A percentile compares a stretch with the other conserved stretches of the same genome.
These are phyloP conservation scores for Botryotinia convoluta DNA, from an alignment of 2,329 filamentous ascomycete species.

Conservation along the genomic window DNA sequence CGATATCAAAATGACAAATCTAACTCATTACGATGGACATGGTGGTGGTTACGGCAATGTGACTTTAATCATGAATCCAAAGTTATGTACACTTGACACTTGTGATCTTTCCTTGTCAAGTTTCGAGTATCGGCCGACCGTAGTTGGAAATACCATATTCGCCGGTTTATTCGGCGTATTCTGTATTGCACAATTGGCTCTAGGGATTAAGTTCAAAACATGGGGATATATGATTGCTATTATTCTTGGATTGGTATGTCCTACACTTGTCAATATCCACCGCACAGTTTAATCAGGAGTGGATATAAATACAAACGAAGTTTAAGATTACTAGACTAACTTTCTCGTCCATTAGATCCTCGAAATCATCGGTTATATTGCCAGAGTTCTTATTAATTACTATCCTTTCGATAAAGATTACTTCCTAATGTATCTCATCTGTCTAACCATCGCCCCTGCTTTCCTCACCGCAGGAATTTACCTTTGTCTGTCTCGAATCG, in stretches of 20 bases:
- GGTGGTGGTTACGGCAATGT: constrained; percentile 29
- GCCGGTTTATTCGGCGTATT: constrained; percentile 48
- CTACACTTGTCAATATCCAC: background rate
- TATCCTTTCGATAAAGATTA: constrained; percentile 54
- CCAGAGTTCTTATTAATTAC: constrained; percentile 48
- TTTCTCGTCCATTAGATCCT: background rate
- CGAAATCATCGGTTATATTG: constrained; percentile 49
- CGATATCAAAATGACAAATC: constrained; percentile 21
- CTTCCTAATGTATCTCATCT: constrained; percentile 60
- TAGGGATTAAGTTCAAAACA: constrained; percentile 51
- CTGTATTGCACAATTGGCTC: constrained; percentile 44
- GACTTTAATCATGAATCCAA: constrained; percentile 28
- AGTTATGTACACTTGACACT: constrained; percentile 34
- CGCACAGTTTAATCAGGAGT: too few species aligned
- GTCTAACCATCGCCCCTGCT: constrained; percentile 43
- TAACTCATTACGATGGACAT: constrained; percentile 25
- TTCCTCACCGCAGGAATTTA: constrained; percentile 62
- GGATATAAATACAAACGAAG: too few species aligned
- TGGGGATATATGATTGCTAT: constrained; percentile 55
- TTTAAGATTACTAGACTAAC: background rate
- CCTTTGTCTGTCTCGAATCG: constrained; percentile 51
- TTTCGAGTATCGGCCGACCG: constrained; percentile 56
- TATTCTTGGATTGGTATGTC: constrained; percentile 45
- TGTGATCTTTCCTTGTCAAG: constrained; percentile 53
- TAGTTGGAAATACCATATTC: constrained; percentile 56